Base-by-base conservation (phyloP, 129 eudicot species). In the Tanacetum coccineum region DNA sequence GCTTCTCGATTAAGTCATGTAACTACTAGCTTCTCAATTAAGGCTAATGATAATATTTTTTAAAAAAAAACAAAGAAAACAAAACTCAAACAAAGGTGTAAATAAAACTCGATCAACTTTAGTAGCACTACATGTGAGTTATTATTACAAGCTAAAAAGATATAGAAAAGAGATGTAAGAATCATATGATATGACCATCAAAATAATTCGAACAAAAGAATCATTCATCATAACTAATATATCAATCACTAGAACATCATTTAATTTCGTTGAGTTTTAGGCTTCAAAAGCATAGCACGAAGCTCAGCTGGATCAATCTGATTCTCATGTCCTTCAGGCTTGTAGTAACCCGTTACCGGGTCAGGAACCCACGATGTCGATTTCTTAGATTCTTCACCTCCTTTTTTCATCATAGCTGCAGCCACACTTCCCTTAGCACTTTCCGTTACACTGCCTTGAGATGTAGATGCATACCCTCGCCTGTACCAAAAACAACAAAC, bases 291-390 rank as follows among this genome's bases (percentile, higher is more conserved):
- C 78, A 81, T 46, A 71, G 73, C 89, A 45, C 97, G 81, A 14
- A 81, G 81, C 79, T 87, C 96, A 12, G 88, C 94, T 15, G 88
- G 83, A 62, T 91, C 97, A 50, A 83, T 57, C 74, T 85, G 87
- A 8, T 71, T 80, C 1, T 66, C 64, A 28, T 78, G 83, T 39
- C 76, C 76, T 74, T 88, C 90, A 1, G 97, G 97, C 72, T 86
- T 76, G 82, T 87, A 91, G 62, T 79, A 87, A 10, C 97, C 97
- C 6, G 96, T 91, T 0, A 79, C 85, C 0, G 97, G 97, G 74
- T 91, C 97, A 3, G 97, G 96, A 52, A 83, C 83, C 96, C 96
- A 91, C 14, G 94, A 53, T 14, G 67, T 85, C 70, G 76, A 81
- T 66, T 62, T 77, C 20, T 77, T 58, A 30, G 78, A 62, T 64